Evolutionary conservation across 345 rosid species (phyloP), one percentile per base, ranked within the genome.

Genomic region (Geranium brycei): DNA sequence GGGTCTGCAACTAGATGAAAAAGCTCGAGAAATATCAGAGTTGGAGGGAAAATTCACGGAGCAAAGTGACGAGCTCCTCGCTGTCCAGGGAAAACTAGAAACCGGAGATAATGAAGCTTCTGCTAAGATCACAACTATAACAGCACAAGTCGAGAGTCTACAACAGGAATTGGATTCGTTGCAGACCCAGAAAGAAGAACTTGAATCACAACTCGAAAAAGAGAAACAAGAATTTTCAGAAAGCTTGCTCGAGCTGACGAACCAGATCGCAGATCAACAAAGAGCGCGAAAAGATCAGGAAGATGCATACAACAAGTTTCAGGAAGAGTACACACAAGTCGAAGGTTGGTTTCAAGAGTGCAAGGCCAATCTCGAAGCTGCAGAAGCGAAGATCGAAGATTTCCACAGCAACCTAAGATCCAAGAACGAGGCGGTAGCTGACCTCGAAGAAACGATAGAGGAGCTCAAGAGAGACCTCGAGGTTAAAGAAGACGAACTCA

Each of bases 401-500:
- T 76, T 76, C 71, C 76, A 60, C 65, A 71, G 65, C 57, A 70
- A 77, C 31, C 19, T 71, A 10, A 66, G 75, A 35, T 80, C 81
- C 1, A 79, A 75, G 57, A 91, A 80, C 61, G 72, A 68, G 38
- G 66, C 14, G 30, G 79, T 85, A 57, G 81, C 72, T 28, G 83
- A 85, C 3, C 75, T 87, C 23, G 77, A 85, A 67, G 85, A 80
- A 57, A 79, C 64, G 58, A 68, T 83, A 4, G 96, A 88, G 58
- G 88, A 84, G 69, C 74, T 88, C 65, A 84, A 68, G 63, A 80
- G 81, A 69, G 88, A 90, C 31, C 71, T 88, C 28, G 97, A 90
- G 58, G 64, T 81, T 57, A 91, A 85, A 81, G 92, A 72, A 74
- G 97, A 93, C n/a, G 99, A 93, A 66, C 68, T 85, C 0, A 72